A percentile compares a stretch with the other conserved stretches of the same genome.
phyloP scores from a whole-genome alignment of 208 protist species.

The Spironucleus salmonicida region DNA sequence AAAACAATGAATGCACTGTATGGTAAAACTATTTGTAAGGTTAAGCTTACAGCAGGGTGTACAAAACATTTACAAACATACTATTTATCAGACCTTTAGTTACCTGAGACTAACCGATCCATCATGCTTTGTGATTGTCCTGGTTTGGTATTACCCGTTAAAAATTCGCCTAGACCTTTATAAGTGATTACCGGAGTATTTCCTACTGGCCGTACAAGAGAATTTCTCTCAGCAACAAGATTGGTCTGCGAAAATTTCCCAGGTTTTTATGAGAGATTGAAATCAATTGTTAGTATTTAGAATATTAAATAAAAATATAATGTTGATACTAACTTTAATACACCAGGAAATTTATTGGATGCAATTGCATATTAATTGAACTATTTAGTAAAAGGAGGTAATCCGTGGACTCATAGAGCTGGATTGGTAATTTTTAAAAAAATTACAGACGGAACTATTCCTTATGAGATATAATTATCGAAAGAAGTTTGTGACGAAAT shows the following conservation, averaged over 20 bases:
- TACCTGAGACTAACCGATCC: constrained; percentile 4
- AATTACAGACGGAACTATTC: background rate
- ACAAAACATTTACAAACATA: constrained; percentile 26
- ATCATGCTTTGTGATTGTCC: constrained; percentile 23
- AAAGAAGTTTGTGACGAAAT: no score
- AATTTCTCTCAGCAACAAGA: background rate
- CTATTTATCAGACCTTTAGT: background rate
- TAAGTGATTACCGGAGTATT: constrained; percentile 21
- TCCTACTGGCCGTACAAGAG: background rate
- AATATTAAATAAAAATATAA: background rate
- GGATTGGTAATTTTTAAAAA: background rate
- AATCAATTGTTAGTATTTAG: background rate
- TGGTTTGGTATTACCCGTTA: constrained; percentile 16
- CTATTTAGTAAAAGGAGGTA: background rate
- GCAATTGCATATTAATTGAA: background rate
- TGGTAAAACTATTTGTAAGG: background rate
- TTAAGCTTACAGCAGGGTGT: background rate
- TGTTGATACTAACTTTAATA: background rate
- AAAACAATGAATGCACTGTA: constrained; percentile 2
- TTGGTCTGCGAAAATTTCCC: background rate
- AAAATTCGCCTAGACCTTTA: background rate
- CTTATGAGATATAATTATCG: background rate
- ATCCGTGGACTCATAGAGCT: background rate
- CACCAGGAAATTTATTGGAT: background rate
- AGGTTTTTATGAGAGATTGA: background rate